Percentiles rank a stretch among this genome's conserved stretches.
These are phyloP conservation scores for Clathrospora elynae DNA, from an alignment of 2,329 filamentous ascomycete genomes.

Conservation along the genomic window DNA sequence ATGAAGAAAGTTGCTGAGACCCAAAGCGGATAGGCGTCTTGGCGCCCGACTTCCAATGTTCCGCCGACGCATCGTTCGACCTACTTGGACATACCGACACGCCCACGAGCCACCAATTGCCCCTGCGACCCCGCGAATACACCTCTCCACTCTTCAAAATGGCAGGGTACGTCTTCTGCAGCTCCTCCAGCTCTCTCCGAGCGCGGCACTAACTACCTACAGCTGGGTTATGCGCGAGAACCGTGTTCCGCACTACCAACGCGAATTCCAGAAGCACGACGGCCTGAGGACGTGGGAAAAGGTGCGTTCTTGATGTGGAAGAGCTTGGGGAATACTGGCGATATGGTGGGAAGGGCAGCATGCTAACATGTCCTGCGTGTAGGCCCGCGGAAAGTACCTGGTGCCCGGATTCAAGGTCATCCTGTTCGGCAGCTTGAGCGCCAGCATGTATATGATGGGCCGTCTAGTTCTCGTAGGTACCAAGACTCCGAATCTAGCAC, in stretches of 20 bases:
- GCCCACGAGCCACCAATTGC: constrained; percentile 42
- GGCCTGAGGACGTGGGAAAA: constrained; percentile 76
- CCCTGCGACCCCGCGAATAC: constrained; percentile 32
- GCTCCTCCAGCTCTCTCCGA: constrained; percentile 18
- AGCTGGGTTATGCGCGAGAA: constrained; percentile 70
- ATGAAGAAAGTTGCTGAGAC: constrained; percentile 18
- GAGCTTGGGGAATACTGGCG: constrained; percentile 7
- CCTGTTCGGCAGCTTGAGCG: constrained; percentile 66
- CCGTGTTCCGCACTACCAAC: constrained; percentile 76
- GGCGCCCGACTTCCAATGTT: constrained; percentile 17
- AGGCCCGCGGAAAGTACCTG: constrained; percentile 67
- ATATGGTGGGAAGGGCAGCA: background rate
- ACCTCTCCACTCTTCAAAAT: constrained; percentile 49
- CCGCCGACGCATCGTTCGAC: constrained; percentile 36
- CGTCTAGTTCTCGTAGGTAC: constrained; percentile 65
- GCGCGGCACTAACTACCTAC: constrained; percentile 37
- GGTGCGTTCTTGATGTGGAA: constrained; percentile 58
- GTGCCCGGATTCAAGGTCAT: constrained; percentile 71
- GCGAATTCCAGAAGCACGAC: constrained; percentile 75
- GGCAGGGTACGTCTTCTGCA: constrained; percentile 48
- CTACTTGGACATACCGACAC: constrained; percentile 34
- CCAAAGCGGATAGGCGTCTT: constrained; percentile 25
- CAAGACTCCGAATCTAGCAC: background rate
- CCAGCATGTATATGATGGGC: constrained; percentile 74
- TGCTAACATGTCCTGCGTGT: constrained; percentile 51